Conservation (phyloP, 2,329 filamentous ascomycete genomes). For the Phialemoniopsis sp. region DNA sequence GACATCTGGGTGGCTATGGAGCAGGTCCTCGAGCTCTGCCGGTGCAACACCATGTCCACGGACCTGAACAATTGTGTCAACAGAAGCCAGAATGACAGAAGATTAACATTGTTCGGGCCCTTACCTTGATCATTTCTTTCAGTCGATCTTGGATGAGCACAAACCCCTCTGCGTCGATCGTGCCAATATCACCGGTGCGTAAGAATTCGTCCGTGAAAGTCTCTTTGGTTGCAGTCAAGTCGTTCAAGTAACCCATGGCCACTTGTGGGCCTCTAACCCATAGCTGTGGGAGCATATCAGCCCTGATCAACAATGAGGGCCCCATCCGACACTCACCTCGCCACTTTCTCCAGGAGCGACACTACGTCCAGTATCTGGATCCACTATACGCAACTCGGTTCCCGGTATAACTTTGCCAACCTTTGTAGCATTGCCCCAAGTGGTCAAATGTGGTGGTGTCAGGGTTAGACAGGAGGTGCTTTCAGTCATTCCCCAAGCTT, state of each 20-base stretch:
- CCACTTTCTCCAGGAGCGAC: constrained; percentile 46
- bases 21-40: constrained; percentile 57
- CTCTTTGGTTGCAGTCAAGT: constrained; percentile 34
- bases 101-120: too few relatives aligned
- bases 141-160: constrained; percentile 57
- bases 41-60: constrained; percentile 60
- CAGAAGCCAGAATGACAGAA: too few relatives aligned
- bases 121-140: constrained; percentile 68
- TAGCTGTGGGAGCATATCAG: neutral
- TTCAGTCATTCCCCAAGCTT: constrained; percentile 68
- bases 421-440: constrained; percentile 51
- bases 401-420: constrained; percentile 53
- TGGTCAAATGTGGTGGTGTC: constrained; percentile 50
- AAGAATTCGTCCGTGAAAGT: constrained; percentile 52
- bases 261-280: constrained; percentile 41
- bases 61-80: too few relatives aligned
- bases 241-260: constrained; percentile 44
- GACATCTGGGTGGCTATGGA: constrained; percentile 53
- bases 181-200: constrained; percentile 55
- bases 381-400: constrained; percentile 57
- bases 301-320: too few relatives aligned
- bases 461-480: constrained; percentile 59
- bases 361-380: constrained; percentile 47
- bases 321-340: constrained; percentile 32
- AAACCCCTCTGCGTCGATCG: constrained; percentile 49